Percentiles rank a stretch among this genome's conserved stretches.
Conservation (phyloP, 2,329 filamentous ascomycete genomes). For the Thyridium curvatum region DNA sequence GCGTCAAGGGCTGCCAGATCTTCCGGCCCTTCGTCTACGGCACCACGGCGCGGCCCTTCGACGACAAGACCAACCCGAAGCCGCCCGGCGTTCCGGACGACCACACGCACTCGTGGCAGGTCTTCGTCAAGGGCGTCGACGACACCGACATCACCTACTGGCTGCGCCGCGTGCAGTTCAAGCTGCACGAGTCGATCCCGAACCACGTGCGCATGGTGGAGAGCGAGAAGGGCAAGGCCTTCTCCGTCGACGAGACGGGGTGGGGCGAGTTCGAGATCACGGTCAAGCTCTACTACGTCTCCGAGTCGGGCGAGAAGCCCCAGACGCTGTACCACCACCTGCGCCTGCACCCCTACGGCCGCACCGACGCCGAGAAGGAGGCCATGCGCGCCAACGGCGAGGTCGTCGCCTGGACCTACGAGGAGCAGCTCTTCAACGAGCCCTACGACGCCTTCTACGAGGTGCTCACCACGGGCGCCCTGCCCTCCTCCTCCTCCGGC, state of each 20-base stretch:
- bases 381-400: constrained; percentile 51
- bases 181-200: constrained; percentile 93
- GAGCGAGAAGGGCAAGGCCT: constrained; percentile 59
- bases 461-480: constrained; percentile 68
- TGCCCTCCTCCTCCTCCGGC: constrained; percentile 50
- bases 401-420: constrained; percentile 76
- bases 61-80: constrained; percentile 70
- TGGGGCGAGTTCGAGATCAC: constrained; percentile 99
- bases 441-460: constrained; percentile 91
- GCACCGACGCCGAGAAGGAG: constrained; percentile 68
- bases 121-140: constrained; percentile 87
- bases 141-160: constrained; percentile 90
- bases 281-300: constrained; percentile 88
- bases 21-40: constrained; percentile 66
- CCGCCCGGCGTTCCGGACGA: constrained; percentile 73
- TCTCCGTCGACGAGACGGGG: constrained; percentile 84
- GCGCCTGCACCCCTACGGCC: constrained; percentile 83
- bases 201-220: constrained; percentile 86
- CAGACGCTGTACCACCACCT: constrained; percentile 93
- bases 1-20: constrained; percentile 60
- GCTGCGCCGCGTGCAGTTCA: constrained; percentile 96
- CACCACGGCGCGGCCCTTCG: constrained; percentile 73
- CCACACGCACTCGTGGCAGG: constrained; percentile 94
- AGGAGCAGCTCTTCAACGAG: constrained; percentile 96
- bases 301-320: constrained; percentile 84